Evolutionary conservation across 768 basidiomycete species (phyloP), one percentile per base, ranked within the genome.

Genomic region (Tylopilus rubrobrunneus): DNA sequence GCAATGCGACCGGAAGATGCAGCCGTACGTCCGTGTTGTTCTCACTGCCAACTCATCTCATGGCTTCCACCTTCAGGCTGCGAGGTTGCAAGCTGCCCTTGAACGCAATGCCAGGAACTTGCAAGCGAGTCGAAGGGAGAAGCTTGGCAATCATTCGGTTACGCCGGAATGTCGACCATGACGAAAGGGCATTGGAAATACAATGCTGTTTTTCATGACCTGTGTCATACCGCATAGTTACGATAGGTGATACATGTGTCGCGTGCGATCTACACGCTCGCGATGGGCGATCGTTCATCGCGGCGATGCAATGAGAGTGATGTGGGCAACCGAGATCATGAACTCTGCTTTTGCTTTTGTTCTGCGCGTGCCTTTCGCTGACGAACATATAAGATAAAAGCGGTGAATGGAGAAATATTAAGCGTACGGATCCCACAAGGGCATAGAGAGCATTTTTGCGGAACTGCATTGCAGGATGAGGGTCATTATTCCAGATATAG

Each of bases 1-100:
- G 88, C 89, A 1, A 67, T 89, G 58, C 77, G 86, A 48, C 86
- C 86, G 1, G 90, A 92, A 67, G 90, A 92, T 67, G 88, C 86
- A 48, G 88, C 89, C 48, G 89, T 89, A 68, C 23, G 84, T 74
- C 40, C 39, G 19, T 9, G 23, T 42, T 14, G 9, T 27, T 49
- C 25, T n/a, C 33, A 37, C 31, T 11, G 4, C 14, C 12, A 0
- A 8, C 17, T 0, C 12, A 37, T 40, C 34, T 43, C 9, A 45
- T 43, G 28, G 25, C 9, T 14, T n/a, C 19, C 7, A n/a, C 46
- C 27, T 46, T 6, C 48, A 90, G 89, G 89, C 86, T 6, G 73
- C 85, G 50, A 78, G 89, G 52, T 68, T 92, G 54, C 78, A 84
- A 56, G 87, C 87, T 1, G 75, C 81, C 12, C 67, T 88, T 56